phyloP scores from a whole-genome alignment of 345 rosid species.

The Hibiscus tridactylites region DNA sequence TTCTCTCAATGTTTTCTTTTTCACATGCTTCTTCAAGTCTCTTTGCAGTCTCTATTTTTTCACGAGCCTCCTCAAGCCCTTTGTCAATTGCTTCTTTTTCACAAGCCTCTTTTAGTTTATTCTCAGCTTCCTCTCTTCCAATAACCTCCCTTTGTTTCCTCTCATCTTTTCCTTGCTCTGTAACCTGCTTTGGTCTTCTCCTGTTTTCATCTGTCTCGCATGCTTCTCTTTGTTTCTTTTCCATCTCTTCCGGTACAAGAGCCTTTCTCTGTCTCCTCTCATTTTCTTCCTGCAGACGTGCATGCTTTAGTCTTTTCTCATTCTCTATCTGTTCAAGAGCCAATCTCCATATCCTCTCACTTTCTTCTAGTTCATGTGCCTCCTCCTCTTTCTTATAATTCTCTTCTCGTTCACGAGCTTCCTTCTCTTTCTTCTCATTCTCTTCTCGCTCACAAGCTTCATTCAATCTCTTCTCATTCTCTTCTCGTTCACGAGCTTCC shows the following conservation, averaged over 20 bases:
- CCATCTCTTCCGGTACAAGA: slow-evolving; percentile 28
- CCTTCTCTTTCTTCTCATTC: slow-evolving; percentile 7
- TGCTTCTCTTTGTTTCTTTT: slow-evolving; percentile 29
- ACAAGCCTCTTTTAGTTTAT: slow-evolving; percentile 24
- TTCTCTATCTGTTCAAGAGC: slow-evolving; percentile 34
- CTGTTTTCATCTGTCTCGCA: slow-evolving; percentile 35
- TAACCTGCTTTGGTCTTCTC: slow-evolving; percentile 28
- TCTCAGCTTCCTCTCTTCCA: slow-evolving; percentile 33
- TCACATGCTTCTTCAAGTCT: slow-evolving; percentile 20
- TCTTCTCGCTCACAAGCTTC: background rate
- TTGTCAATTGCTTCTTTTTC: slow-evolving; percentile 19
- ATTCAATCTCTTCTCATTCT: slow-evolving; percentile 23
- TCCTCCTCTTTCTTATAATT: slow-evolving; percentile 26
- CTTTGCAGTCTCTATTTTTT: slow-evolving; percentile 20
- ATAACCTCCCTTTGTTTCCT: slow-evolving; percentile 20
- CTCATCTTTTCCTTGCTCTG: slow-evolving; percentile 32
- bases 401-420: slow-evolving; percentile 34
- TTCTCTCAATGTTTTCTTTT: slow-evolving; percentile 25
- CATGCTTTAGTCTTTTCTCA: slow-evolving; percentile 34
- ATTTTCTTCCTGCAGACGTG: slow-evolving; percentile 28
- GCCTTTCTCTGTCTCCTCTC: slow-evolving; percentile 25
- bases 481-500: slow-evolving; percentile 24
- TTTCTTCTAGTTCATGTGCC: slow-evolving; percentile 37
- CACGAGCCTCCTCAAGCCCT: slow-evolving; percentile 2
- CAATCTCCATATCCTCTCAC: slow-evolving; percentile 35